Evolutionary conservation across 768 basidiomycete genomes (phyloP).

Genomic region (Floccularia luteovirens): DNA sequence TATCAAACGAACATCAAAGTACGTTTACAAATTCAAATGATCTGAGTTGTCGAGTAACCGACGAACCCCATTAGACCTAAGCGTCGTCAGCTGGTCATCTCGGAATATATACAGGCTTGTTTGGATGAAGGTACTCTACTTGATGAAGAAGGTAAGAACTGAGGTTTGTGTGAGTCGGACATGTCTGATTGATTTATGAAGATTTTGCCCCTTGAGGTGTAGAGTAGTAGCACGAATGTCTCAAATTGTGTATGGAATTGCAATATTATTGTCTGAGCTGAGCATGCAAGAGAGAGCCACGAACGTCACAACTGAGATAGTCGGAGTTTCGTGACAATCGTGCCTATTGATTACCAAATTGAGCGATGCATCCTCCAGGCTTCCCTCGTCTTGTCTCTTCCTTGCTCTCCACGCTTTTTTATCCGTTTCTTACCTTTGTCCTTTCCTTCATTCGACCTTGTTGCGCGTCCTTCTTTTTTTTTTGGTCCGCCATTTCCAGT

Average conservation of each 20-base stretch:
- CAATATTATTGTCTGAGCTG: background rate
- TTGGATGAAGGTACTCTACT: conserved; percentile 79
- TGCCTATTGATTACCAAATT: background rate
- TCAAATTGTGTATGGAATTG: too few relatives aligned
- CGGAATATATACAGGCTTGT: conserved; percentile 72
- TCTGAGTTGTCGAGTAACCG: conserved; percentile 2
- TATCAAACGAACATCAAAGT: conserved; percentile 68
- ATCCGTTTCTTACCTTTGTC: conserved; percentile 7
- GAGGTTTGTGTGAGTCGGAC: conserved; percentile 15
- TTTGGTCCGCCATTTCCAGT: conserved; percentile 4
- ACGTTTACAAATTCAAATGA: conserved; percentile 14
- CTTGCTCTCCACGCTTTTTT: conserved; percentile 9
- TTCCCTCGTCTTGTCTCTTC: conserved; percentile 1
- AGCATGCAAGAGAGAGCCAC: too few relatives aligned
- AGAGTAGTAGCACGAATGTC: background rate
- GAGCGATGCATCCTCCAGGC: background rate
- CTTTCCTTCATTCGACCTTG: conserved; percentile 4
- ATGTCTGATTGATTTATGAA: conserved; percentile 9
- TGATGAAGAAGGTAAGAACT: conserved; percentile 71
- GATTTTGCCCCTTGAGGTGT: conserved; percentile 5
- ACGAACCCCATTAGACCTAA: conserved; percentile 52
- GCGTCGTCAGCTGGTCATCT: conserved; percentile 67
- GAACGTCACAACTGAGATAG: conserved; percentile 1
- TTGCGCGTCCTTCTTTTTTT: conserved; percentile 8
- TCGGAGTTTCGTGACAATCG: background rate